phyloP scores from a whole-genome alignment of 164 flowering plant genomes.

The Aristolochia fimbriata region DNA sequence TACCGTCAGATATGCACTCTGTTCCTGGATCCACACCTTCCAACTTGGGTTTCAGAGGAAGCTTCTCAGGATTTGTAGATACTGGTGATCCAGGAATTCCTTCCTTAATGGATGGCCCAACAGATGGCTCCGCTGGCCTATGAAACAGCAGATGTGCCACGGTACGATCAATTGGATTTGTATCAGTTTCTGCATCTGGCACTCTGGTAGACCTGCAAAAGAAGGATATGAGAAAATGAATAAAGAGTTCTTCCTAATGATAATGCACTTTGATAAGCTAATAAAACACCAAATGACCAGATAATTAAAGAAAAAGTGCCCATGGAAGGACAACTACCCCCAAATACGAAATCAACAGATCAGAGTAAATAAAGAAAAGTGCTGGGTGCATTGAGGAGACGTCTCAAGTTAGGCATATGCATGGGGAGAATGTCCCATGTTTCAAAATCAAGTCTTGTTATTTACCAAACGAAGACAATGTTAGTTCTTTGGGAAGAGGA shows the following conservation, averaged over 20 bases:
- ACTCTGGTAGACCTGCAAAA: slow-evolving; percentile 28
- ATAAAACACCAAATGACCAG: not conserved
- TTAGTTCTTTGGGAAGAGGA: too few species aligned
- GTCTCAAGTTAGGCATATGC: too few species aligned
- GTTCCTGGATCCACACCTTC: slow-evolving; percentile 11
- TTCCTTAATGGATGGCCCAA: slow-evolving; percentile 18
- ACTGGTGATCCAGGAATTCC: slow-evolving; percentile 33
- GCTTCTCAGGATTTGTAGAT: slow-evolving; percentile 19
- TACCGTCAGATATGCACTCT: slow-evolving; percentile 17
- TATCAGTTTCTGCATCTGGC: slow-evolving; percentile 55
- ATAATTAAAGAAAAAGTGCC: not conserved
- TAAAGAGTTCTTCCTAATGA: not conserved
- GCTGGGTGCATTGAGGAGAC: too few species aligned
- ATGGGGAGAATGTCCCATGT: too few species aligned
- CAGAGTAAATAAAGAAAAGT: too few species aligned
- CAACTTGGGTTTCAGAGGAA: slow-evolving; percentile 14
- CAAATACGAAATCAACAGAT: too few species aligned
- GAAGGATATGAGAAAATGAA: not conserved
- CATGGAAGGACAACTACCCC: too few species aligned
- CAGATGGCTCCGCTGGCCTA: slow-evolving; percentile 36
- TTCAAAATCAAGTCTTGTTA: too few species aligned
- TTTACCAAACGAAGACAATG: too few species aligned
- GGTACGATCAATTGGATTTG: slow-evolving; percentile 73
- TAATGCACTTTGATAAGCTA: not conserved
- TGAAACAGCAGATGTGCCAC: slow-evolving; percentile 89